Base-by-base conservation (phyloP, 495 filamentous ascomycete species). In the Lindgomyces ingoldianus region DNA sequence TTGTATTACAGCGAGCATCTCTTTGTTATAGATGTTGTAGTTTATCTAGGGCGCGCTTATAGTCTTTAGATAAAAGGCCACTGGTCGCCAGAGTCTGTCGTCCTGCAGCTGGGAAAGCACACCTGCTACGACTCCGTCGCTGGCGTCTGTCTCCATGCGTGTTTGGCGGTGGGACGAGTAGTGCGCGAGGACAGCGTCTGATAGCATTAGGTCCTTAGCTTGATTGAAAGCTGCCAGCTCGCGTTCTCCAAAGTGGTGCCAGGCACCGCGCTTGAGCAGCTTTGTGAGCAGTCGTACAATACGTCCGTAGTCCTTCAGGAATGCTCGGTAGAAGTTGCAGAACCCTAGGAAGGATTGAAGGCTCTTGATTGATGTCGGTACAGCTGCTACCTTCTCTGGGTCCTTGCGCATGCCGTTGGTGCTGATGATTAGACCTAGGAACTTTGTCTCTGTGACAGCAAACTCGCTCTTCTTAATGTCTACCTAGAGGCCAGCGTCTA, bases 241-340 rank as follows among this genome's bases (percentile, higher is more conserved):
- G 53, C 81, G 69, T 4, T 64, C 53, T 12, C 74, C 73, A 56
- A 84, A 84, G 26, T 81, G 81, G 51, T 78, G 69, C 61, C 84
- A 42, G 74, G 72, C 57, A 62, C 59, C 11, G 47, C 67, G 0
- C 67, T 51, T 60, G 51, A 63, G 4, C 4, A 47, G 21, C 8
- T 18, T 12, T 2, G 50, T 49, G 12, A 67, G 62, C 14, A 64
- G 65, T 48, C 42, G 21, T 24, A 65, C 53, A 27, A 70, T 49
- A 3, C 44, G 29, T 14, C 60, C 61, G 57, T 66, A 78, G 22
- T 65, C 45, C 14, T 61, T 54, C 42, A 78, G 73, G 61, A 77
- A 78, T 11, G 29, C 4, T 29, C 57, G 30, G 49, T 76, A 78
- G 65, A 78, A 78, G 64, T 78, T 78, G 11, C 56, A 57, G 57